These are phyloP conservation scores for Daldinia sp. DNA, from an alignment of 2,329 filamentous ascomycete genomes.

Conservation along the genomic window DNA sequence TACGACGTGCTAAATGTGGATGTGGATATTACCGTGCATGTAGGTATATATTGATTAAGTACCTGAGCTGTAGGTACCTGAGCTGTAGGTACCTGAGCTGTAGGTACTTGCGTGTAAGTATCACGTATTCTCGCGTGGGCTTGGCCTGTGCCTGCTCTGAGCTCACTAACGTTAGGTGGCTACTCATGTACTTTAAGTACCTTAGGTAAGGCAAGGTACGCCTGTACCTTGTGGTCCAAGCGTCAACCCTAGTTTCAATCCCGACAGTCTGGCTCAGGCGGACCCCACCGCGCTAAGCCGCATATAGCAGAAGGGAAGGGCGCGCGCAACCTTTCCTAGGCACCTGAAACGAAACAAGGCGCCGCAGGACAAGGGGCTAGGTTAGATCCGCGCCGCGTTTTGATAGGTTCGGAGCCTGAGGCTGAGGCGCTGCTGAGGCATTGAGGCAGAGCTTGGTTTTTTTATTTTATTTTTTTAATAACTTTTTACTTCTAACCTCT, in stretches of 20 bases:
- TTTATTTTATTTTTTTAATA: no score
- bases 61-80: no score
- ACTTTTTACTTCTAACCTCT: no score
- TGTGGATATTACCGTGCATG: no score
- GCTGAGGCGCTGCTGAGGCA: not conserved
- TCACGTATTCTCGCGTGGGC: no score
- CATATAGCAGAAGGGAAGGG: not conserved
- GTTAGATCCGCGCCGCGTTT: not conserved
- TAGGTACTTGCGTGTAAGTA: no score
- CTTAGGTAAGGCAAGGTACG: no score
- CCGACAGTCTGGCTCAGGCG: not conserved
- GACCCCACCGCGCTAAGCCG: not conserved
- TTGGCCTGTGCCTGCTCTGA: no score
- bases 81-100: no score
- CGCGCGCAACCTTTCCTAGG: no score
- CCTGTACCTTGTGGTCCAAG: conserved; percentile 1
- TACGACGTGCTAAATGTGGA: not conserved
- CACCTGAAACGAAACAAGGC: conserved; percentile 3
- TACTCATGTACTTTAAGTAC: not conserved
- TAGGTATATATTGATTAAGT: no score
- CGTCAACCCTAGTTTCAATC: not conserved
- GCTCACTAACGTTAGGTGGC: no score
- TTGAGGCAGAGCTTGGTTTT: not conserved
- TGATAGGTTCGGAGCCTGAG: not conserved
- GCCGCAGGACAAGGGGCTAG: not conserved